These are phyloP conservation scores for Fusarium denticulatum DNA, from an alignment of 2,329 filamentous ascomycete genomes.

Conservation along the genomic window DNA sequence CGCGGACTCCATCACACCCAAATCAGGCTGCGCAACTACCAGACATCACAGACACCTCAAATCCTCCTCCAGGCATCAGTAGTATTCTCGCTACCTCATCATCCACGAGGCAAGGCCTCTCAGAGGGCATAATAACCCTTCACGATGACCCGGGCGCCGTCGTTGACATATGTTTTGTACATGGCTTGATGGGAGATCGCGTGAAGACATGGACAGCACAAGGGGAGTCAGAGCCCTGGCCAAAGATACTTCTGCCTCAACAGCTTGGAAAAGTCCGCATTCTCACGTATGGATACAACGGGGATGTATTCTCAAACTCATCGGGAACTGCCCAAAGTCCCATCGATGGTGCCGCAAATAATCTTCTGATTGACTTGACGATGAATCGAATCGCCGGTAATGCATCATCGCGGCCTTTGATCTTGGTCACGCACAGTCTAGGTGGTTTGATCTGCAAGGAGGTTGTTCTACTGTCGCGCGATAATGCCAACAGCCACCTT, in stretches of 20 bases:
- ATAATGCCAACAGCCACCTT: background rate
- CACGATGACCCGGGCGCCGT: background rate
- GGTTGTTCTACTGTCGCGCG: accelerated
- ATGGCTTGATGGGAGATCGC: background rate
- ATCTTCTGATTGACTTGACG: background rate
- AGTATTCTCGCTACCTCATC: accelerated
- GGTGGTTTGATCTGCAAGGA: accelerated
- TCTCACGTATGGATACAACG: background rate
- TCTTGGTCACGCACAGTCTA: background rate
- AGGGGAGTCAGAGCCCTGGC: background rate
- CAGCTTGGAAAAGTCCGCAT: background rate
- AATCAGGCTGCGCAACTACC: background rate
- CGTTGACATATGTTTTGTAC: background rate
- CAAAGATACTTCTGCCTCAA: background rate
- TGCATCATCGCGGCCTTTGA: background rate
- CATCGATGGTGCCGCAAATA: background rate
- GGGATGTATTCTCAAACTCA: accelerated
- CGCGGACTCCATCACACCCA: background rate
- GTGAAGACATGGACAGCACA: accelerated
- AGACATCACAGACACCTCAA: background rate
- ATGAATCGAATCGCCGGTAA: background rate
- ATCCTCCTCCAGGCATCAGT: accelerated
- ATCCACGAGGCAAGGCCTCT: background rate
- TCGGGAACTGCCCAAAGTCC: accelerated
- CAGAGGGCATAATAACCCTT: background rate